A percentile compares a stretch with the other conserved stretches of the same genome.
These are phyloP conservation scores for Prunus mongolica DNA, from an alignment of 306 rosid genomes.

Conservation along the genomic window DNA sequence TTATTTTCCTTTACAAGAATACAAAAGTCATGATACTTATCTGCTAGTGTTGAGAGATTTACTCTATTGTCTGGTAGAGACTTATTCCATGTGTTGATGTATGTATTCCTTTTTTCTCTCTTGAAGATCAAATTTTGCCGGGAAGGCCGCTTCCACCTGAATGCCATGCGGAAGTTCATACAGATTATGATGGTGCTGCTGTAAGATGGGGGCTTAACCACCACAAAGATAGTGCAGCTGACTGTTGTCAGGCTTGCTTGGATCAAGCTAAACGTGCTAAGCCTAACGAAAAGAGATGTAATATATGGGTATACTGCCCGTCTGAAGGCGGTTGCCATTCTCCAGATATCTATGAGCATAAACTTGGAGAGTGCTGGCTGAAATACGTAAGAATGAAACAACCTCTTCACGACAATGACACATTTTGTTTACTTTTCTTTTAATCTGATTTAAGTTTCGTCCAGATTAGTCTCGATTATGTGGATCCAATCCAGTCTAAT, in stretches of 20 bases:
- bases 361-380: slow-evolving; percentile 87
- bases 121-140: slow-evolving; percentile 74
- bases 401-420: not conserved
- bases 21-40: not conserved
- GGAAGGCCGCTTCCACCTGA: slow-evolving; percentile 73
- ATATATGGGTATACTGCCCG: slow-evolving; percentile 96
- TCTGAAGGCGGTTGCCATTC: slow-evolving; percentile 83
- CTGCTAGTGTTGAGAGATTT: slow-evolving; percentile 17
- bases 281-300: slow-evolving; percentile 72
- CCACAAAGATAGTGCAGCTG: slow-evolving; percentile 95
- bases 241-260: slow-evolving; percentile 94
- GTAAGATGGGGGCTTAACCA: slow-evolving; percentile 96
- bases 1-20: not conserved
- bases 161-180: slow-evolving; percentile 68
- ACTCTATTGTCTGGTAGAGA: not conserved
- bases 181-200: slow-evolving; percentile 86
- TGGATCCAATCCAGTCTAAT: slow-evolving; percentile 14
- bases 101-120: slow-evolving; percentile 16
- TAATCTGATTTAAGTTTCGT: not conserved
- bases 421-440: slow-evolving; percentile 1
- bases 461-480: not conserved
- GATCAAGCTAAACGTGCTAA: slow-evolving; percentile 70
- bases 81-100: slow-evolving; percentile 21
- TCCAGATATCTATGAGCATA: slow-evolving; percentile 82
- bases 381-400: slow-evolving; percentile 64